Conservation (phyloP, 2,329 filamentous ascomycete genomes). For the Hymenoscyphus scutula region DNA sequence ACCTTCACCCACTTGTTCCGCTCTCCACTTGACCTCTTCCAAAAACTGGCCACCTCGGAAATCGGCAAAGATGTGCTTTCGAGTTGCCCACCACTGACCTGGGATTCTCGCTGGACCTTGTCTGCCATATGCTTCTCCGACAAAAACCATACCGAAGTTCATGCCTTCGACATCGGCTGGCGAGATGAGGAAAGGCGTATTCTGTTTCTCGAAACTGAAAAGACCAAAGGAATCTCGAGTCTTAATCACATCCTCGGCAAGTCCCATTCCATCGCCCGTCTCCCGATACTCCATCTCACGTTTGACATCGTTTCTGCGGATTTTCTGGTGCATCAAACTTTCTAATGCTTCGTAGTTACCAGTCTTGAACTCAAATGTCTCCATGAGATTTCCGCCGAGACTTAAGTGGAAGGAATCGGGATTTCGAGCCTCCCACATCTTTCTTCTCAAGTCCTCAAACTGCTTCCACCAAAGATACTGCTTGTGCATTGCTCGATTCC, state of each 20-base stretch:
- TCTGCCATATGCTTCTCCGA: conserved; percentile 12
- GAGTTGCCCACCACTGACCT: conserved; percentile 21
- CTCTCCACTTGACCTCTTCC: conserved; percentile 13
- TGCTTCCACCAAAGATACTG: neutral
- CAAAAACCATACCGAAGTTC: conserved; percentile 22
- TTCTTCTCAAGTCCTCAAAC: neutral
- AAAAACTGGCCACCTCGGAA: conserved; percentile 17
- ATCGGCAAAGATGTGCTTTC: conserved; percentile 17
- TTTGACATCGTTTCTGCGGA: neutral
- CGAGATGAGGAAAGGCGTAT: conserved; percentile 17
- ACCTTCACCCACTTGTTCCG: conserved; percentile 7
- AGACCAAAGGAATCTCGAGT: conserved; percentile 12
- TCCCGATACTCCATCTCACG: neutral
- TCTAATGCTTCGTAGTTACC: neutral
- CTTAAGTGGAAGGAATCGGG: neutral
- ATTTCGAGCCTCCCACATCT: neutral
- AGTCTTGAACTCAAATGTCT: neutral
- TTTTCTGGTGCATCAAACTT: neutral
- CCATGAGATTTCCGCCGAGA: neutral
- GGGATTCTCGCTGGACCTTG: conserved; percentile 16
- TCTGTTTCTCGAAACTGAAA: conserved; percentile 19
- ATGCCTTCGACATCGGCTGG: conserved; percentile 13
- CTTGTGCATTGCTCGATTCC: neutral
- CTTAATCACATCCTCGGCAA: conserved; percentile 10
- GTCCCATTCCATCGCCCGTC: neutral